These are phyloP conservation scores for Podospora sp. DNA, from an alignment of 495 filamentous ascomycete genomes.

Conservation along the genomic window DNA sequence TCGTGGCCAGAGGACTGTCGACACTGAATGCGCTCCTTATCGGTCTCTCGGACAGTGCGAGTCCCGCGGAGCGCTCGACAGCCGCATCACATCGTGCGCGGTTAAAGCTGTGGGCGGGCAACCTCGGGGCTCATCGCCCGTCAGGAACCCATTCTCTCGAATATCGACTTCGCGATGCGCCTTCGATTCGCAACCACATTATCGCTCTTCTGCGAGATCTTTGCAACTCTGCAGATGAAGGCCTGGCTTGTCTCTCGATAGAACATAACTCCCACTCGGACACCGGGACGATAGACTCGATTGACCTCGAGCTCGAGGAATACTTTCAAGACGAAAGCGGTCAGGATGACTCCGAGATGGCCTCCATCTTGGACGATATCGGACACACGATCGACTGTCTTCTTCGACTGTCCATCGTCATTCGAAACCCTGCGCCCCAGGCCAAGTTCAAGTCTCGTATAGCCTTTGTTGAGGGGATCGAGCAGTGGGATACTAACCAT, in stretches of 20 bases:
- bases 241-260: not conserved
- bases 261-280: not conserved
- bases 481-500: conserved; percentile 15
- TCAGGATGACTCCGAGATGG: conserved; percentile 12
- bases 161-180: conserved; percentile 17
- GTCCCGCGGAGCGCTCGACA: not conserved
- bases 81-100: conserved; percentile 17
- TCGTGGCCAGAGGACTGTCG: not conserved
- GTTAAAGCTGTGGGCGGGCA: conserved; percentile 14
- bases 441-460: conserved; percentile 35
- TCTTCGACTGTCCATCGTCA: conserved; percentile 38
- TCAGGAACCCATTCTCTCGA: conserved; percentile 13
- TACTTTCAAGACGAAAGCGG: conserved; percentile 7
- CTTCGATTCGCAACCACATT: conserved; percentile 26
- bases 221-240: conserved; percentile 19
- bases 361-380: conserved; percentile 16
- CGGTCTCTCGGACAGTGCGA: not conserved
- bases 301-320: not conserved
- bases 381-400: conserved; percentile 34
- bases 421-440: conserved; percentile 40
- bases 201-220: conserved; percentile 12
- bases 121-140: conserved; percentile 19
- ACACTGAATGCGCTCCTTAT: not conserved
- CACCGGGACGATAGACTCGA: not conserved
- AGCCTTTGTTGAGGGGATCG: conserved; percentile 28